Conservation (phyloP, 177 flowering plant species). For the Tripterygium wilfordii region DNA sequence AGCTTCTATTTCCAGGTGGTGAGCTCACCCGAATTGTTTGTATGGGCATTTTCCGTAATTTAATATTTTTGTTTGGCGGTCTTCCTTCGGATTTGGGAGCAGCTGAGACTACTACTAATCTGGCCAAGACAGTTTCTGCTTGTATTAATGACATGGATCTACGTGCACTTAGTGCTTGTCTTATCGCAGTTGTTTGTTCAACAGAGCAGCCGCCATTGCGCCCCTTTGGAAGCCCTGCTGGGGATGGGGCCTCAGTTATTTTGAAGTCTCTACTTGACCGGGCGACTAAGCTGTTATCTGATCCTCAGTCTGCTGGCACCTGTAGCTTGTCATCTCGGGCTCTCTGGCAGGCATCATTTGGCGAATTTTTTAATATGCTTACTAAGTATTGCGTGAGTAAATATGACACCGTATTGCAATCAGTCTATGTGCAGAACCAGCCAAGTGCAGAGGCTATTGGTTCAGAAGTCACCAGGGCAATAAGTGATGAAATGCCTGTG, state of each 20-base stretch:
- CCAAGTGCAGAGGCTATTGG: conserved; percentile 10
- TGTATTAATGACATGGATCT: conserved; percentile 51
- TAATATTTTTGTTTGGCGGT: conserved; percentile 51
- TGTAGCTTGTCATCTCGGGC: conserved; percentile 26
- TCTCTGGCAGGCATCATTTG: conserved; percentile 64
- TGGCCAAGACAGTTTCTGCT: conserved; percentile 29
- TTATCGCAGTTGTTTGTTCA: conserved; percentile 63
- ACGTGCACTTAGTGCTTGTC: conserved; percentile 54
- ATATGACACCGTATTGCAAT: conserved; percentile 35
- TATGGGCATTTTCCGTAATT: conserved; percentile 58
- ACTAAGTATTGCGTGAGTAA: conserved; percentile 50
- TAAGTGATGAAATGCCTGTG: conserved; percentile 20
- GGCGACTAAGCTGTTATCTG: conserved; percentile 44
- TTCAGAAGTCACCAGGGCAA: conserved; percentile 10
- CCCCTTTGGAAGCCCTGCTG: conserved; percentile 53
- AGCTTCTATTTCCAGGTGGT: conserved; percentile 36
- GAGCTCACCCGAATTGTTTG: conserved; percentile 49
- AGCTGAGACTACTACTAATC: conserved; percentile 33
- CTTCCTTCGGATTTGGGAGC: conserved; percentile 34
- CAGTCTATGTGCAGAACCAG: conserved; percentile 5
- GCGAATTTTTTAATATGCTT: conserved; percentile 48
- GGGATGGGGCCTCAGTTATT: conserved; percentile 49
- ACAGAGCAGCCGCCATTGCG: conserved; percentile 63
- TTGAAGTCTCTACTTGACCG: conserved; percentile 46
- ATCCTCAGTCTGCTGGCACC: conserved; percentile 31